Conservation (phyloP, 176 grass and related monocot genomes). For the Puccinellia tenuiflora region DNA sequence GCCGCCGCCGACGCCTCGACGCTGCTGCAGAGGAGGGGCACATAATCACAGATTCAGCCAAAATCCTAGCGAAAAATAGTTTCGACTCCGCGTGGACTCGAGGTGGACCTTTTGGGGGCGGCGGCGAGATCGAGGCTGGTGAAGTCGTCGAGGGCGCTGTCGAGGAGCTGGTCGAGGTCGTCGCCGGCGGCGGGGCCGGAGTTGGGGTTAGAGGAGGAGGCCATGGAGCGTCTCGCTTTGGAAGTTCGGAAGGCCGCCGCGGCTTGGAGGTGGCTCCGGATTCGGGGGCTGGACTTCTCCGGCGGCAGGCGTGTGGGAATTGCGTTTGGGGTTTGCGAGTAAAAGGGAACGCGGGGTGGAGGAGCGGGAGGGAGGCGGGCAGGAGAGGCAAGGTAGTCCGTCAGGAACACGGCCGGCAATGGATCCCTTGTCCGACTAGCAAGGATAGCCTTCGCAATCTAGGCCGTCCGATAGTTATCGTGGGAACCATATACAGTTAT, state of each 20-base stretch:
- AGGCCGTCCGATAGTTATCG: constrained; percentile 15
- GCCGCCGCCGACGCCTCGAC: constrained; percentile 26
- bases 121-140: constrained; percentile 49
- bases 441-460: neutral
- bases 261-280: neutral
- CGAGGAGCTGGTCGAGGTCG: constrained; percentile 51
- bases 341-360: neutral
- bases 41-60: neutral
- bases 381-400: neutral
- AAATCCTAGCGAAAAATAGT: neutral
- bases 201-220: constrained; percentile 24
- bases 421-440: constrained; percentile 5
- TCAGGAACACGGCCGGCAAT: neutral
- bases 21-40: neutral
- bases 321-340: neutral
- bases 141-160: constrained; percentile 63
- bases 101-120: constrained; percentile 37
- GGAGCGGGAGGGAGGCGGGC: neutral
- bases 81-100: neutral
- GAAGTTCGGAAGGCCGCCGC: neutral
- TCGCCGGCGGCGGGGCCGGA: neutral
- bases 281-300: neutral
- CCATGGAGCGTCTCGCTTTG: constrained; percentile 28
- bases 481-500: neutral
- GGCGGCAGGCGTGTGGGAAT: neutral